phyloP scores from a whole-genome alignment of 2,329 filamentous ascomycete species.

The Trichocomaceae sp. region DNA sequence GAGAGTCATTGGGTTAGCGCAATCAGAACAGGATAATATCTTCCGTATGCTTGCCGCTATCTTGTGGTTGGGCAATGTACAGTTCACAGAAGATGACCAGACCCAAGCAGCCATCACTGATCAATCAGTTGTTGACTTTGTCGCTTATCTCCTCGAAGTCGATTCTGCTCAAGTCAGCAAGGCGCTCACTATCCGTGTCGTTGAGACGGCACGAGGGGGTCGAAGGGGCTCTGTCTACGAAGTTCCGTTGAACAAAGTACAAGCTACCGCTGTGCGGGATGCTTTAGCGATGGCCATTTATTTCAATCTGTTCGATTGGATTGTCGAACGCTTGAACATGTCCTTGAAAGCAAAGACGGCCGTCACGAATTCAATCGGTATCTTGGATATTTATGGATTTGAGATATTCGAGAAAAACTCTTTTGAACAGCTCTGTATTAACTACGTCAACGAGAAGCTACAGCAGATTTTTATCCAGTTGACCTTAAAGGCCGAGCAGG shows the following conservation, averaged over 20 bases:
- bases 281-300: slow-evolving; percentile 94
- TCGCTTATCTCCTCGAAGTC: slow-evolving; percentile 88
- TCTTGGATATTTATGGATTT: slow-evolving; percentile 97
- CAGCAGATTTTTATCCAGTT: slow-evolving; percentile 99
- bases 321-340: slow-evolving; percentile 83
- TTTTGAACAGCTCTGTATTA: slow-evolving; percentile 98
- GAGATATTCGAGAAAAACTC: slow-evolving; percentile 99
- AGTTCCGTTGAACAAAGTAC: slow-evolving; percentile 75
- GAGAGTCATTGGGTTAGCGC: slow-evolving; percentile 82
- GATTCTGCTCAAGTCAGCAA: slow-evolving; percentile 73
- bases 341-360: slow-evolving; percentile 73
- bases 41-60: slow-evolving; percentile 91
- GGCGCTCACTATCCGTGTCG: slow-evolving; percentile 80
- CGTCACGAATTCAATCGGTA: slow-evolving; percentile 81
- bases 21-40: slow-evolving; percentile 88
- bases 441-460: slow-evolving; percentile 98
- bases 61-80: slow-evolving; percentile 90
- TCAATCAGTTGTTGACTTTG: slow-evolving; percentile 85
- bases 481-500: slow-evolving; percentile 92
- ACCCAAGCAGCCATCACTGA: slow-evolving; percentile 84
- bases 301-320: slow-evolving; percentile 97
- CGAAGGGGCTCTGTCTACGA: slow-evolving; percentile 62
- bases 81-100: slow-evolving; percentile 80
- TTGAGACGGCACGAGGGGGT: slow-evolving; percentile 63
- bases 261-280: slow-evolving; percentile 81